A percentile compares a stretch with the other conserved stretches of the same genome.
These are phyloP conservation scores for Huntiella moniliformis DNA, from an alignment of 2,329 filamentous ascomycete genomes.

Conservation along the genomic window DNA sequence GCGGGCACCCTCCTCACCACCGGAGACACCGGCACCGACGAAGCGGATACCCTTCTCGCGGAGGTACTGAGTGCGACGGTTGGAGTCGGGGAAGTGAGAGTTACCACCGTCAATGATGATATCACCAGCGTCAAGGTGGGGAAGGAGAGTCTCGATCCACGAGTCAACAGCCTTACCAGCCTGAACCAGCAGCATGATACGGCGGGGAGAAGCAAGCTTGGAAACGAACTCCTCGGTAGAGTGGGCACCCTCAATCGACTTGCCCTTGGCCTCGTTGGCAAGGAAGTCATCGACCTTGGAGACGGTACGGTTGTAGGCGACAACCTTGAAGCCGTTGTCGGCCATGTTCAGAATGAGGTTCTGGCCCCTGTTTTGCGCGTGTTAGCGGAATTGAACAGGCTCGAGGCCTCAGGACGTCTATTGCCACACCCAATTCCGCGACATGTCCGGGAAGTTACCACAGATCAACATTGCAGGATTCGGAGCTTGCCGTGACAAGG, in stretches of 20 bases:
- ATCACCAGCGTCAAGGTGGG: slow-evolving; percentile 65
- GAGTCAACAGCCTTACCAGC: slow-evolving; percentile 94
- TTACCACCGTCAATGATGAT: slow-evolving; percentile 99
- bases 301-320: slow-evolving; percentile 96
- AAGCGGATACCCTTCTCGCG: slow-evolving; percentile 75
- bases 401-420: background rate
- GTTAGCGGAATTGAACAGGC: slow-evolving; percentile 5
- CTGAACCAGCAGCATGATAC: slow-evolving; percentile 98
- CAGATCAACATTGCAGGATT: background rate
- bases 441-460: background rate
- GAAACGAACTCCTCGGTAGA: slow-evolving; percentile 82
- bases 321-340: slow-evolving; percentile 86
- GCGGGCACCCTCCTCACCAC: slow-evolving; percentile 96
- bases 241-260: slow-evolving; percentile 86
- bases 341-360: slow-evolving; percentile 83
- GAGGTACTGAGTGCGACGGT: slow-evolving; percentile 88
- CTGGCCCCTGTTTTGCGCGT: slow-evolving; percentile 36
- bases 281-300: slow-evolving; percentile 95
- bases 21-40: slow-evolving; percentile 92
- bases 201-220: slow-evolving; percentile 94
- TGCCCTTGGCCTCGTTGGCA: slow-evolving; percentile 82
- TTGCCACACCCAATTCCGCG: background rate
- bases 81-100: slow-evolving; percentile 98
- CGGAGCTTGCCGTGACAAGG: background rate
- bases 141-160: slow-evolving; percentile 92